Evolutionary conservation across 2,329 filamentous ascomycete species (phyloP), one percentile per base, ranked within the genome.

Genomic region (Fusarium illudens): DNA sequence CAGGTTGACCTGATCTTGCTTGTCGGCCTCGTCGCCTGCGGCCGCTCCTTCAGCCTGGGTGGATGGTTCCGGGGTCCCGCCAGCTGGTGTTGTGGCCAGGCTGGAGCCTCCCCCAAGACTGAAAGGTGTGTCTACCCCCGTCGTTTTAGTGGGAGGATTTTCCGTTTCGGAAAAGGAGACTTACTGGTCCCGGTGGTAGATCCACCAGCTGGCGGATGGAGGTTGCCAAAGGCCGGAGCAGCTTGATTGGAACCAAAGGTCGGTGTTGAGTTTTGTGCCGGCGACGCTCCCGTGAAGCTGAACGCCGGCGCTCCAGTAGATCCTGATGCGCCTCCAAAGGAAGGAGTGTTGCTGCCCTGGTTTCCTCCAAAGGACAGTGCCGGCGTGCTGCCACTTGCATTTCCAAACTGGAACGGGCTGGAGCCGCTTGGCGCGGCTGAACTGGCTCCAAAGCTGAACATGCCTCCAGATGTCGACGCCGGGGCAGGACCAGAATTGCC

Each of bases 1-100:
- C 71, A 95, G 84, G 75, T 90, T 90, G 68, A 92, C 86, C 77
- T 92, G 90, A 76, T 90, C 86, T 63, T 92, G 85, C 75, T 86
- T 84, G 74, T 87, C 87, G 63, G 82, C 85, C 68, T 88, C 87
- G 25, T 78, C 76, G 37, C 62, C 75, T 36, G 68, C 70, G 49
- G 80, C 80, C 71, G 79, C 77, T 70, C 81, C 79, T 70, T 83
- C 81, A 70, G 79, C 77, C 64, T 81, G 79, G 62, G 81, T 77
- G 64, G 84, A 80, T 67, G 86, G 85, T 78, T 89, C 86, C 65
- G 86, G 86, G 52, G 86, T 88, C 68, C 86, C 85, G 68, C 82
- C 83, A 68, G 84, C 85, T 64, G 86, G 86, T 68, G 86, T 89
- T 34, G 86, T 88, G 53, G 86, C 86, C 77, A 89, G 79, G 76